A percentile compares a stretch with the other conserved stretches of the same genome.
phyloP scores from a whole-genome alignment of 176 grass and related monocot genomes.

The Eleusine indica region DNA sequence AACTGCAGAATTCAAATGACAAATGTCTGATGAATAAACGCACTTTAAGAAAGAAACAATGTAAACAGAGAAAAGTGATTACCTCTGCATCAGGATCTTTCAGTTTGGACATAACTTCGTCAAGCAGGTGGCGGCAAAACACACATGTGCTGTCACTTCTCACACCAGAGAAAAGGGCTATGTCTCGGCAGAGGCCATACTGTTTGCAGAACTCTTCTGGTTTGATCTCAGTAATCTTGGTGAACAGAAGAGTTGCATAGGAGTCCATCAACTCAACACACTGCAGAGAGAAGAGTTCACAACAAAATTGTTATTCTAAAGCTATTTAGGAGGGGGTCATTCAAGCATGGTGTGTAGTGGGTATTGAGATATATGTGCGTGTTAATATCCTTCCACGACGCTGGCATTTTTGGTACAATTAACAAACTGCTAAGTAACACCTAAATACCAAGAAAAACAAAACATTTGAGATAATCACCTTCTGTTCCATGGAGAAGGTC shows the following conservation, averaged over 20 bases:
- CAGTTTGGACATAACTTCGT: conserved; percentile 65
- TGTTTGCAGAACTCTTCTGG: conserved; percentile 77
- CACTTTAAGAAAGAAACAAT: neutral
- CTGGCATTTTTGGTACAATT: neutral
- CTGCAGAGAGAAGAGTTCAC: conserved; percentile 45
- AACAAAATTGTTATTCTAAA: neutral
- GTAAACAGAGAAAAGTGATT: conserved; percentile 8
- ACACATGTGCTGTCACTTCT: conserved; percentile 56
- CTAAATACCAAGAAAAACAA: neutral
- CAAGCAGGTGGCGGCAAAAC: conserved; percentile 66
- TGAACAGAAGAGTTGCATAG: conserved; percentile 71
- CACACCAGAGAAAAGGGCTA: conserved; percentile 26
- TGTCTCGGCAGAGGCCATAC: conserved; percentile 64
- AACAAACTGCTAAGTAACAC: neutral
- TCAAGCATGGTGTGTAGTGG: neutral
- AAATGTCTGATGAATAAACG: neutral
- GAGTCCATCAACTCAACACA: conserved; percentile 74
- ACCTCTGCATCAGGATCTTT: conserved; percentile 92
- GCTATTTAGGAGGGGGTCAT: neutral
- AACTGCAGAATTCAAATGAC: conserved; percentile 43
- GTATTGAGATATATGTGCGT: neutral
- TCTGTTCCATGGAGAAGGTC: conserved; percentile 60
- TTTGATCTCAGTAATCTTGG: conserved; percentile 58
- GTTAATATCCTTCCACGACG: neutral
- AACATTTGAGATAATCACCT: conserved; percentile 50